Base-by-base conservation (phyloP, 345 rosid genomes). In the Microthlaspi erraticum region DNA sequence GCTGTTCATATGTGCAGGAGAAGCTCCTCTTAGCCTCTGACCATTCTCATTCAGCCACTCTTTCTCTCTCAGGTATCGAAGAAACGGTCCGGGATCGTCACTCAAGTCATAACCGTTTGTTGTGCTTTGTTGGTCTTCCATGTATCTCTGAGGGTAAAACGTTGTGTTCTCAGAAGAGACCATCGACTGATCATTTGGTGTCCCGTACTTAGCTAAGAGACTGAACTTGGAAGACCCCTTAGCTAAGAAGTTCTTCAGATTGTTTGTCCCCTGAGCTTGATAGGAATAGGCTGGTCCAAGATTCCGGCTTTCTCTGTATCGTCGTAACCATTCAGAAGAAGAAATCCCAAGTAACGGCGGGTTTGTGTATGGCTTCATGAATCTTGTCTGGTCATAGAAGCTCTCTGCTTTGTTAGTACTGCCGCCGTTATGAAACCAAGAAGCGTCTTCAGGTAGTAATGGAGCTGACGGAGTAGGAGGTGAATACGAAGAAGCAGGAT, bases 261-360 rank as follows among this genome's bases (percentile, higher is more conserved):
- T 76, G 68, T 61, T 75, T 44, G 74, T 37, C 58, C 82, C 77
- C 42, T 82, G 77, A 42, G 80, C 62, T 39, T 76, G 80, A 14
- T 76, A 69, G 53, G 79, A 51, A 58, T 76, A 31, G 79, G 80
- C 66, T 13, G 71, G 76, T 48, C 82, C 84, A 73, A 78, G 83
- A 75, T 80, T 86, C 29, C 77, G 82, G 53, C 78, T 88, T 73
- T 86, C 93, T 79, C 99, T 87, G 74, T 89, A 94, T 33, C 88
- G 87, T 8, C 93, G 90, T 63, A 94, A 95, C 99, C 99, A 94
- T 78, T 91, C 97, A 0, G 99, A 87, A 64, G 97, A 91, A 60
- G 84, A 81, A 81, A 94, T 64, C 55, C 85, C 82, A n/a, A 66
- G 66, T 55, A 71, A 48, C 31, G 83, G 87, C 0, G 85, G 80